Base-by-base conservation (phyloP, 176 grass and related monocot species). In the Aegilops longissima region DNA sequence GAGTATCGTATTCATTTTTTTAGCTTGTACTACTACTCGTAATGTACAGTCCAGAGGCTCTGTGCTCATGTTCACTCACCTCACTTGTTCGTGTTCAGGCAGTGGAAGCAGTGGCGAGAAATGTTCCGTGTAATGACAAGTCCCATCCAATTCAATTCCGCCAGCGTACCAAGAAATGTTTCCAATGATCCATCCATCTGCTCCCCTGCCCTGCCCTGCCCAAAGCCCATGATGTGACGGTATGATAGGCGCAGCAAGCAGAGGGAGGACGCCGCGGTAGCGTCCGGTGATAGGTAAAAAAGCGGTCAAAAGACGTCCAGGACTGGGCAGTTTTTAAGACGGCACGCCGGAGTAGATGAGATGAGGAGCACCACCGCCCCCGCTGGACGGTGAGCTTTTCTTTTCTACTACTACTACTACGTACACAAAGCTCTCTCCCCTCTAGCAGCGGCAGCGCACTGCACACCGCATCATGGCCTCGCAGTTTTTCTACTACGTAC, bases 301-400 rank as follows among this genome's bases (percentile, higher is more conserved):
- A 76, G 73, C 25, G 8, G 73, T 76, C 73, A 76, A 76, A 76
- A 76, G 73, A 31, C 23, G 44, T 10, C 44, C 3, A 52, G 18
- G 73, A 76, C 25, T 16, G 13, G 8, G 44, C 73, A 31, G 73
- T 76, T 76, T 76, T 76, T 76, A 76, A 76, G 73, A 76, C 73
- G 73, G 42, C 44, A 75, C 39, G 71, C 39, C 39, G 71, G 0
- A 16, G 65, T 18, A 67, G 65, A 67, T 67, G 65, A 36, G 66
- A 68, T 68, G 65, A 40, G 36, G 4, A 49, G 72, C 10, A 1
- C 6, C 36, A 73, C 69, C 39, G 9, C 9, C 7, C 8, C 9
- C 9, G 0, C 39, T 42, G 70, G 72, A 75, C 42, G 72, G 42
- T 75, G 72, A 75, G 72, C 72, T 42, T 75, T 49, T 73, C 14